Conservation (phyloP, 2,329 filamentous ascomycete genomes). For the Neofusicoccum sp. region DNA sequence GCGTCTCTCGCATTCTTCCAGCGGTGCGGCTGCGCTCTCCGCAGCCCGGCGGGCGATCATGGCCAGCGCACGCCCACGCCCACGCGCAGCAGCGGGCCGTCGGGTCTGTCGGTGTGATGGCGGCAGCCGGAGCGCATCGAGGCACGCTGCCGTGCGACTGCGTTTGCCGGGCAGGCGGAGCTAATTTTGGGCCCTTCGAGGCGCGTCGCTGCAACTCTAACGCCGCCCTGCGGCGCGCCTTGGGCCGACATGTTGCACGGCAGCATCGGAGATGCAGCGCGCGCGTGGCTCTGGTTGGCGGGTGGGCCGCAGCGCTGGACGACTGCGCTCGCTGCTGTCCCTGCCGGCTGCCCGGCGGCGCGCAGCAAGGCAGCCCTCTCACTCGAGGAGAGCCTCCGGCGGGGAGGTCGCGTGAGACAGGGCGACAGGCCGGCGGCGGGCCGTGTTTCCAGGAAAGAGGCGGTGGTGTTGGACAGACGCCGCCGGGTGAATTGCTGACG, state of each 20-base stretch:
- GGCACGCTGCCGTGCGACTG: background rate
- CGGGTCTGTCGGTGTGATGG: constrained; percentile 5
- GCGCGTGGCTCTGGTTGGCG: background rate
- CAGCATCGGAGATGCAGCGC: background rate
- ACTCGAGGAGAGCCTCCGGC: background rate
- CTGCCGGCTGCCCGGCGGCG: background rate
- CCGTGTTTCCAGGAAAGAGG: background rate
- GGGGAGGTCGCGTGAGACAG: background rate
- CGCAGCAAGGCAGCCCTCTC: background rate
- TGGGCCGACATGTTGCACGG: constrained; percentile 4
- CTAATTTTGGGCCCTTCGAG: constrained; percentile 9
- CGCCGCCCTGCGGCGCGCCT: background rate
- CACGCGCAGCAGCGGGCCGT: background rate
- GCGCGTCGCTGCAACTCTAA: constrained; percentile 9
- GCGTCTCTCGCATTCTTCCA: background rate
- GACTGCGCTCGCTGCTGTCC: background rate
- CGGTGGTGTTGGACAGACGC: background rate
- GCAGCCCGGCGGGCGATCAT: background rate
- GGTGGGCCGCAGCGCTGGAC: too few relatives aligned
- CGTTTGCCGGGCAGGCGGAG: background rate
- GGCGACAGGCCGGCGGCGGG: background rate
- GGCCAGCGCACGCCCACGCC: background rate
- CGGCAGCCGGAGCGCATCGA: background rate
- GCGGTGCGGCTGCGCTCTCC: background rate
- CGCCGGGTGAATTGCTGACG: constrained; percentile 3